Evolutionary conservation across 2,329 filamentous ascomycete species (phyloP).

Genomic region (Xylariaceae sp.): DNA sequence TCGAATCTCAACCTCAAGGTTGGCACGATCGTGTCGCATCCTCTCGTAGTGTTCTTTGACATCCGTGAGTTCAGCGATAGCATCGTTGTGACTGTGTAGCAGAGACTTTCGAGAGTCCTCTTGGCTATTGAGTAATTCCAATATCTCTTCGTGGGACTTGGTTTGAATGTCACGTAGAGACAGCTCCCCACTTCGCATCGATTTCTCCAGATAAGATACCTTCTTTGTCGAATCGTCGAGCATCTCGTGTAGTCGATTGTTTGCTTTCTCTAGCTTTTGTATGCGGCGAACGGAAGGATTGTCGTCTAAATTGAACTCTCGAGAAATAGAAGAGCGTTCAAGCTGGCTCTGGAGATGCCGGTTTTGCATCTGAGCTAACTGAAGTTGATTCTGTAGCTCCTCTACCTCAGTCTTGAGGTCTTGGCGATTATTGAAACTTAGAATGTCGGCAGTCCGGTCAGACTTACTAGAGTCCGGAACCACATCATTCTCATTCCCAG

Average conservation of each 20-base stretch:
- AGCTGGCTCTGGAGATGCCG: constrained; percentile 85
- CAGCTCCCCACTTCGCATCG: constrained; percentile 79
- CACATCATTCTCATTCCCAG: constrained; percentile 59
- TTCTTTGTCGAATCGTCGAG: constrained; percentile 92
- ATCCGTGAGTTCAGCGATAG: constrained; percentile 78
- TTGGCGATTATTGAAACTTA: constrained; percentile 82
- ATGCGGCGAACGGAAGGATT: constrained; percentile 76
- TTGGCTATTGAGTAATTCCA: constrained; percentile 87
- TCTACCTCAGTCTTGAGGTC: constrained; percentile 88
- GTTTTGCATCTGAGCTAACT: constrained; percentile 93
- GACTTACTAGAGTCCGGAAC: constrained; percentile 73
- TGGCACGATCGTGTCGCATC: constrained; percentile 74
- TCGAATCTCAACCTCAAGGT: constrained; percentile 79
- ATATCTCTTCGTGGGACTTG: constrained; percentile 89
- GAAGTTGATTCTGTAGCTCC: constrained; percentile 87
- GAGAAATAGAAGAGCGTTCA: constrained; percentile 60
- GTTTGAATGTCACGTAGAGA: constrained; percentile 88
- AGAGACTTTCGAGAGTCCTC: constrained; percentile 81
- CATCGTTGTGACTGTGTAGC: constrained; percentile 78
- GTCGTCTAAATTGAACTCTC: constrained; percentile 63
- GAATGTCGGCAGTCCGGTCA: constrained; percentile 77
- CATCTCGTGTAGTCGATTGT: constrained; percentile 87
- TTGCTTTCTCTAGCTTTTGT: constrained; percentile 88
- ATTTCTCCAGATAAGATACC: constrained; percentile 82
- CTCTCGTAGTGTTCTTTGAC: constrained; percentile 84